Percentiles rank a stretch among this genome's conserved stretches.
These are phyloP conservation scores for Bimuria novae-zelandiae DNA, from an alignment of 2,329 filamentous ascomycete species.

Conservation along the genomic window DNA sequence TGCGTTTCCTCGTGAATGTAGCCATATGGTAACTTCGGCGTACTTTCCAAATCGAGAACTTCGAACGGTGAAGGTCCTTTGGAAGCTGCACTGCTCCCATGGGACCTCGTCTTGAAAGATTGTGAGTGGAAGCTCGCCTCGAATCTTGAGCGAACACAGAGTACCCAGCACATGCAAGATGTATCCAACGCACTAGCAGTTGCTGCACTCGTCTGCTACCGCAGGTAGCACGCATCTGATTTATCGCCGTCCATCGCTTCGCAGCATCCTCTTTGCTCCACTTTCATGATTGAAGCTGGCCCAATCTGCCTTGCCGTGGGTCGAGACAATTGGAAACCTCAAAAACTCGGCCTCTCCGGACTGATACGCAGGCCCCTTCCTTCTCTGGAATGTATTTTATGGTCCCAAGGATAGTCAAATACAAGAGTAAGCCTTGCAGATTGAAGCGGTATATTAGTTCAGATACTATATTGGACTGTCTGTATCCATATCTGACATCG, in stretches of 20 bases:
- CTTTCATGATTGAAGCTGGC: no score
- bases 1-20: background rate
- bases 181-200: conserved; percentile 5
- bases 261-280: conserved; percentile 41
- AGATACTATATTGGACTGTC: conserved; percentile 18
- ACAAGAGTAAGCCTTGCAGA: conserved; percentile 40
- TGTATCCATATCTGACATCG: no score
- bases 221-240: conserved; percentile 9
- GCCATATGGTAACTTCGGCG: background rate
- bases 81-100: background rate
- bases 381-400: conserved; percentile 15
- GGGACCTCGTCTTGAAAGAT: no score
- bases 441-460: conserved; percentile 45
- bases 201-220: conserved; percentile 35
- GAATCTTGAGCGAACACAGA: background rate
- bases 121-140: background rate
- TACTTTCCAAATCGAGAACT: background rate
- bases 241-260: conserved; percentile 41
- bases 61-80: background rate
- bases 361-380: conserved; percentile 18
- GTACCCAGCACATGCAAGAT: background rate
- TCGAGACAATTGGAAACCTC: conserved; percentile 19
- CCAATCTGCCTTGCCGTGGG: conserved; percentile 20
- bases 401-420: conserved; percentile 27
- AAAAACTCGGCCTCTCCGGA: background rate